Conservation (phyloP, 1,284 basidiomycete species). For the Ganoderma resinaceum region DNA sequence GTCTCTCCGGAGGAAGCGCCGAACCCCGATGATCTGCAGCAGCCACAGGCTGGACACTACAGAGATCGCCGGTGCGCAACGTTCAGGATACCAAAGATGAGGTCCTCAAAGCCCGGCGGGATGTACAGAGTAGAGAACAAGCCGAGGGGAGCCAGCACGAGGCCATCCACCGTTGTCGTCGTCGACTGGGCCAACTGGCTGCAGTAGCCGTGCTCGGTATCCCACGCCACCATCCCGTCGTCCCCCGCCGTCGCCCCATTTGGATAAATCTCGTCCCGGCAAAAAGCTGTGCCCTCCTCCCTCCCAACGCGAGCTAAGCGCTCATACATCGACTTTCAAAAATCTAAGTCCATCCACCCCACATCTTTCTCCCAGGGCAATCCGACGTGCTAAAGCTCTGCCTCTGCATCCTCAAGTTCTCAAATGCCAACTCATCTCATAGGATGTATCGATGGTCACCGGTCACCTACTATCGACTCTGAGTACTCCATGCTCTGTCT, state of each 20-base stretch:
- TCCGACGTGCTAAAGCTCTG: no score
- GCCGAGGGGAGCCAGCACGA: neutral
- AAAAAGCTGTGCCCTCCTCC: neutral
- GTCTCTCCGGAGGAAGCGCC: neutral
- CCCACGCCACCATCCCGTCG: constrained; percentile 5
- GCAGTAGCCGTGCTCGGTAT: neutral
- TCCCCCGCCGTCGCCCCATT: neutral
- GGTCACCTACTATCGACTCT: no score
- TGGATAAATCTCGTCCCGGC: neutral
- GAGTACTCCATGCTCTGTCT: no score
- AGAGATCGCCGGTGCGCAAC: neutral
- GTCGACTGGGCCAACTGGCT: no score
- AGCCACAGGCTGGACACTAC: neutral
- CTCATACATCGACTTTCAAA: neutral
- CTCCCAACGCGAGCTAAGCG: no score
- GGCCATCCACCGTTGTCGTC: neutral
- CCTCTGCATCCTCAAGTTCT: no score
- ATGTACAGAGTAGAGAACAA: neutral
- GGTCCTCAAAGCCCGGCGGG: neutral
- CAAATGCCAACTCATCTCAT: no score
- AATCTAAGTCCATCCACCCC: no score
- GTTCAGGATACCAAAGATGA: neutral
- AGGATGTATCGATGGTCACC: no score
- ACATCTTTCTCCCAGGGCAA: no score
- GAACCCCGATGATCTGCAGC: neutral